A percentile compares a stretch with the other conserved stretches of the same genome.
phyloP scores from a whole-genome alignment of 2,329 filamentous ascomycete species.

The Cladophialophora psammophila region DNA sequence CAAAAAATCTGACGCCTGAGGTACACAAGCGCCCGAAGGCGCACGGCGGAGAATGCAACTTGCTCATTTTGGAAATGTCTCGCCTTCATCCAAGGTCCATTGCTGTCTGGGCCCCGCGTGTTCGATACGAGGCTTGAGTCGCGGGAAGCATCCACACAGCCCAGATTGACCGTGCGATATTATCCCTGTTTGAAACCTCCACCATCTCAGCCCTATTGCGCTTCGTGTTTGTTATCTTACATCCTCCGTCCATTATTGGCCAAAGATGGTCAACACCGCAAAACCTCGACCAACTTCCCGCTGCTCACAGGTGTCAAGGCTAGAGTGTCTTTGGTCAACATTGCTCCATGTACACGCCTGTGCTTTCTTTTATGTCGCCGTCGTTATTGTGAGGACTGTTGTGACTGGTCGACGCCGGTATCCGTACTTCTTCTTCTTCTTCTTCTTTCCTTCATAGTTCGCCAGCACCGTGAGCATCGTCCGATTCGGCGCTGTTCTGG shows the following conservation, averaged over 20 bases:
- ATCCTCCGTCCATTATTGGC: not conserved
- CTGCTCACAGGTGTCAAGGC: not conserved
- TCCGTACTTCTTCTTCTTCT: not conserved
- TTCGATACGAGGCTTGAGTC: not conserved
- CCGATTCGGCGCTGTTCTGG: not conserved
- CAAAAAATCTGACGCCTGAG: not conserved
- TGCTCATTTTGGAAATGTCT: constrained; percentile 1
- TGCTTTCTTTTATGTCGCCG: not conserved
- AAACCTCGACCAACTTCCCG: not conserved
- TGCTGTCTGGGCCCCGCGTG: not conserved
- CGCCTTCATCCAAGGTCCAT: not conserved
- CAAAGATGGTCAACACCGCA: not conserved
- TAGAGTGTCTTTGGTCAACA: not conserved
- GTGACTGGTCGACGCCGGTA: not conserved
- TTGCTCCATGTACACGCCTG: not conserved
- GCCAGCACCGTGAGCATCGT: not conserved
- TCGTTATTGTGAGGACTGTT: not conserved
- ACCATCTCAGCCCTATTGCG: not conserved
- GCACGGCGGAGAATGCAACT: not conserved
- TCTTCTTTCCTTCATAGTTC: not conserved
- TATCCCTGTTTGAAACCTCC: not conserved
- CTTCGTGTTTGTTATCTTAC: not conserved
- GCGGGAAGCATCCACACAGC: not conserved
- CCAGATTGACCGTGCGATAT: not conserved
- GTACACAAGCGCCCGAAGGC: not conserved